Conservation (phyloP, 1,139 yeast species). For the Arxiozyma heterogenica region DNA sequence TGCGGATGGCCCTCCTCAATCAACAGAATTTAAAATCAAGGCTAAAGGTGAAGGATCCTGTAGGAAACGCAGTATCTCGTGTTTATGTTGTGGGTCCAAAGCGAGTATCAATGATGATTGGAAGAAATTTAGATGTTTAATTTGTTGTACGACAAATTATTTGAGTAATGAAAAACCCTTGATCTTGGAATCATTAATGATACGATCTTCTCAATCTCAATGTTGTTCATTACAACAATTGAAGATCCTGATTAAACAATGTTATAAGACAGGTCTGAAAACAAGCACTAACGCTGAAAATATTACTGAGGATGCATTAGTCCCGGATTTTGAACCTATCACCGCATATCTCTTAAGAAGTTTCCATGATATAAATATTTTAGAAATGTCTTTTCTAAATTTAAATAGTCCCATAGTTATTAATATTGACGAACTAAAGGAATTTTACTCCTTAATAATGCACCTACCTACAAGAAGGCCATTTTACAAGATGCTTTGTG, state of each 20-base stretch:
- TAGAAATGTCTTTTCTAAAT: constrained; percentile 44
- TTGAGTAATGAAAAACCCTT: not conserved
- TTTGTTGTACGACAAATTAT: constrained; percentile 40
- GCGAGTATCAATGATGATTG: constrained; percentile 42
- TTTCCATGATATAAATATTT: constrained; percentile 36
- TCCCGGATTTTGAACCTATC: constrained; percentile 40
- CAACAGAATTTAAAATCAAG: not conserved
- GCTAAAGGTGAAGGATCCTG: not conserved
- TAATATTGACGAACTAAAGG: constrained; percentile 38
- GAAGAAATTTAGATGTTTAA: constrained; percentile 46
- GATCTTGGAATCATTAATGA: not conserved
- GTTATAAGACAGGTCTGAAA: constrained; percentile 15
- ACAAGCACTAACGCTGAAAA: constrained; percentile 15
- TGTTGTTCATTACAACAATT: constrained; percentile 2
- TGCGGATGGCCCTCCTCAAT: not conserved
- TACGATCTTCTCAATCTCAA: not conserved
- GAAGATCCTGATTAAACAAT: constrained; percentile 4
- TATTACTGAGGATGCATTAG: no score
- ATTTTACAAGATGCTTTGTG: constrained; percentile 42
- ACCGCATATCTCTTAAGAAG: constrained; percentile 37
- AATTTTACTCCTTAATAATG: constrained; percentile 37
- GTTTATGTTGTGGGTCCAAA: constrained; percentile 52
- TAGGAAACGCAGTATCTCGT: constrained; percentile 1
- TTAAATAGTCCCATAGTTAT: constrained; percentile 26
- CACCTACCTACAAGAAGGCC: constrained; percentile 54